Percentiles rank a stretch among this genome's conserved stretches.
These are phyloP conservation scores for Dictyostelium brefeldianum DNA, from an alignment of 78 protist genomes.

Conservation along the genomic window DNA sequence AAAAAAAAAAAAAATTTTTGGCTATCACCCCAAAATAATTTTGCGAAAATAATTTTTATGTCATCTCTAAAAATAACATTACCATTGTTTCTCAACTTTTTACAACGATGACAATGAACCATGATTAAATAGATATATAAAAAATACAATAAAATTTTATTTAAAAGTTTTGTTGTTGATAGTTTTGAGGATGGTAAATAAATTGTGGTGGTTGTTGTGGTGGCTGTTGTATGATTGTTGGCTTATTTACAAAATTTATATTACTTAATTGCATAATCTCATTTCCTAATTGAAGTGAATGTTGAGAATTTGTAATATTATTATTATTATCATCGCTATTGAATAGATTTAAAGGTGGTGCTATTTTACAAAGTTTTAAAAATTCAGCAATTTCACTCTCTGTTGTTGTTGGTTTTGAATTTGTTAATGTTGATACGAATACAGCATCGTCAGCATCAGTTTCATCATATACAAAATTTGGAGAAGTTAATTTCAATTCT, in stretches of 20 bases:
- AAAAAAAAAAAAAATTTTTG: no score
- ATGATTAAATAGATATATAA: no score
- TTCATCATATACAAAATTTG: constrained; percentile 14
- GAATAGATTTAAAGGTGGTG: constrained; percentile 70
- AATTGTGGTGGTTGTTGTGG: not conserved
- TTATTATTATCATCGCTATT: not conserved
- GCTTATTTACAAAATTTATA: constrained; percentile 31
- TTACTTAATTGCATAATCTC: constrained; percentile 16
- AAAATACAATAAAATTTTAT: not conserved
- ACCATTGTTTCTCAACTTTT: no score
- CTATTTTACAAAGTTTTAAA: constrained; percentile 66
- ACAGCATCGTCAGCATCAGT: constrained; percentile 46
- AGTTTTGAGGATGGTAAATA: not conserved
- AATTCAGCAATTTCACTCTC: constrained; percentile 66
- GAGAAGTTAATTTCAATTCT: not conserved
- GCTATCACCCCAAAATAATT: no score
- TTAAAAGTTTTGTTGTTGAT: not conserved
- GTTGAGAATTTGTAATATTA: not conserved
- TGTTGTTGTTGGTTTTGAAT: not conserved
- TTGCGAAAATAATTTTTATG: no score
- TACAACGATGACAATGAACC: no score
- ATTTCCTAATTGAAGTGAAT: constrained; percentile 3
- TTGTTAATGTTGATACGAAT: constrained; percentile 30
- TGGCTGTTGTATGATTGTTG: not conserved
- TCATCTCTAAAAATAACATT: no score